phyloP scores from a whole-genome alignment of 1,284 basidiomycete genomes.

The Sphagnurus paluster region DNA sequence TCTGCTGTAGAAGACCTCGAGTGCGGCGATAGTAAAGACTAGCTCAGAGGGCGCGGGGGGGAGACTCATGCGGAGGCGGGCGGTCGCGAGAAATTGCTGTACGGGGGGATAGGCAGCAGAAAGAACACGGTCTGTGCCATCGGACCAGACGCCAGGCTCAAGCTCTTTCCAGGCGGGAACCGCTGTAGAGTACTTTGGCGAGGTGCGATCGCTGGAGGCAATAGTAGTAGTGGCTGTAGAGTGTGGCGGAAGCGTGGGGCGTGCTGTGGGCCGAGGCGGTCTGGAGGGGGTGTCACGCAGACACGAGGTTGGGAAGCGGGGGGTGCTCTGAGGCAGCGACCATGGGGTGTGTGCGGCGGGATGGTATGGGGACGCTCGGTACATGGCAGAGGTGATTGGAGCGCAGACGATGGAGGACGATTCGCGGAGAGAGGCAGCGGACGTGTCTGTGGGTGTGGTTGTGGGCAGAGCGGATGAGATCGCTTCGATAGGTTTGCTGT shows the following conservation, averaged over 20 bases:
- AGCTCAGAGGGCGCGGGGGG: slow-evolving; percentile 34
- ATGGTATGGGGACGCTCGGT: slow-evolving; percentile 19
- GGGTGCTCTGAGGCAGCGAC: slow-evolving; percentile 1
- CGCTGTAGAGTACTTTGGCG: slow-evolving; percentile 20
- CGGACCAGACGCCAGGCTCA: slow-evolving; percentile 35
- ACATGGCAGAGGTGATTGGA: slow-evolving; percentile 9
- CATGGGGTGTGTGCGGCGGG: slow-evolving; percentile 10
- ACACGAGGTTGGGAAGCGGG: slow-evolving; percentile 21
- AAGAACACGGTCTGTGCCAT: slow-evolving; percentile 32
- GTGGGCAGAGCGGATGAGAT: slow-evolving; percentile 12
- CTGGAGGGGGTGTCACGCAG: slow-evolving; percentile 17
- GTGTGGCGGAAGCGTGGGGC: slow-evolving; percentile 3
- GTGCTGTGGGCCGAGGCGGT: background rate
- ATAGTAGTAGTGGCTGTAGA: slow-evolving; percentile 2
- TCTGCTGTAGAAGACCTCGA: slow-evolving; percentile 41
- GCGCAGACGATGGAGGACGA: slow-evolving; percentile 14
- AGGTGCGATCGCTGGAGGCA: slow-evolving; percentile 9
- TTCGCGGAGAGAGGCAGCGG: slow-evolving; percentile 1
- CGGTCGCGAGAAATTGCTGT: slow-evolving; percentile 33
- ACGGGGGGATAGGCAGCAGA: slow-evolving; percentile 37
- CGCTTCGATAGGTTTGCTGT: slow-evolving; percentile 16
- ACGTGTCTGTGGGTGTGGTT: slow-evolving; percentile 8
- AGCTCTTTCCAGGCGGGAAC: slow-evolving; percentile 27
- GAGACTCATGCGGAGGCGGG: slow-evolving; percentile 31
- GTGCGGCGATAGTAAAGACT: slow-evolving; percentile 44